A percentile compares a stretch with the other conserved stretches of the same genome.
Conservation (phyloP, 768 basidiomycete species). For the Ramaria rubella region DNA sequence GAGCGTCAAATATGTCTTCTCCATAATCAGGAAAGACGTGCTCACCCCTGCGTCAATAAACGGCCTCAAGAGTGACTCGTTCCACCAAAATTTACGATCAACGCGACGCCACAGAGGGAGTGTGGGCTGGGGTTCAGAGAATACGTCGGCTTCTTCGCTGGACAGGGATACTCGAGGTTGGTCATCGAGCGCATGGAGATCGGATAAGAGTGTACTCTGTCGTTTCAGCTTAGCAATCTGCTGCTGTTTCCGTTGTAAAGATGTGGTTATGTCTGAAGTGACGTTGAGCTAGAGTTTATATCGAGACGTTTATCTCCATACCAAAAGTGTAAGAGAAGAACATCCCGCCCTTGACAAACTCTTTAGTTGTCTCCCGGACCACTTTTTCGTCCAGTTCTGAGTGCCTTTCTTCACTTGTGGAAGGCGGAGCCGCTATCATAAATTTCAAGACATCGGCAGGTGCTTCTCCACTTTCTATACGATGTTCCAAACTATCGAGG, state of each 20-base stretch:
- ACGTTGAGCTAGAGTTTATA: background rate
- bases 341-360: constrained; percentile 82
- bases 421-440: constrained; percentile 58
- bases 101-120: constrained; percentile 90
- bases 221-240: constrained; percentile 49
- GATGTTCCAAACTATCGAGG: constrained; percentile 30
- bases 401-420: constrained; percentile 57
- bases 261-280: constrained; percentile 70
- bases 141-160: constrained; percentile 39
- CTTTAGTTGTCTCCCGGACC: constrained; percentile 66
- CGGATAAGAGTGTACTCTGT: constrained; percentile 52
- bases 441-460: constrained; percentile 48
- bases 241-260: constrained; percentile 74
- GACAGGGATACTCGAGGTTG: constrained; percentile 18
- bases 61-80: constrained; percentile 77
- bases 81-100: constrained; percentile 94
- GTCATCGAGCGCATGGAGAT: constrained; percentile 46
- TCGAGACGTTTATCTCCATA: constrained; percentile 26
- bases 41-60: constrained; percentile 83
- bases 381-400: constrained; percentile 80
- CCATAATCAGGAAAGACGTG: constrained; percentile 7
- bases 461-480: constrained; percentile 30
- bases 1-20: background rate
- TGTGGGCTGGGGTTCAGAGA: constrained; percentile 67
- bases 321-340: constrained; percentile 86